Evolutionary conservation across 495 filamentous ascomycete species (phyloP), one percentile per base, ranked within the genome.

Genomic region (Neurospora sp.): DNA sequence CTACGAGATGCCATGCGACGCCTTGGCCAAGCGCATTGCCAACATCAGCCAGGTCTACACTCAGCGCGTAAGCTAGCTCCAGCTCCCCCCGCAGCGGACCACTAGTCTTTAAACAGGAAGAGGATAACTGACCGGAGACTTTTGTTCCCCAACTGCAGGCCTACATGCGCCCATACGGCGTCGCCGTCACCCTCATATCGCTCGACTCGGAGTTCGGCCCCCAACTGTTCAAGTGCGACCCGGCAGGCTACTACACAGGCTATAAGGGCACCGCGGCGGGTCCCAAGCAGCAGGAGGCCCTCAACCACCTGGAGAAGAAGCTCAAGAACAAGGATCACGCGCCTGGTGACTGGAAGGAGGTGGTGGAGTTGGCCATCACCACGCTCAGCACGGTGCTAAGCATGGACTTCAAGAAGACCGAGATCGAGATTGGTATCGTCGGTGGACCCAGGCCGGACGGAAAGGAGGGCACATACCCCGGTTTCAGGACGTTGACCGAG

Each of bases 31-130:
- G 89, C 88, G 96, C 81, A 83, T 99, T 84, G 96, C 96, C 76
- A 99, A 99, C 82, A 97, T 99, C 85, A 97, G 93, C 84, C 96
- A 99, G 83, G 96, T 99, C 71, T 99, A 98, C 83, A 99, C 96
- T 74, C 96, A 99, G 84, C 87, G 94, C 82, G 96, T 96, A 87
- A 80, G 91, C 78, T 70, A 39, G 9, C 35, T 18, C 35, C 35
- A 69, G 9, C 68, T 20, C 3, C 20, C 45, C 72, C 71, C 31
- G 18, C 48, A 40, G 40, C 38, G 45, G 72, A 53, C 61, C 12
- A 53, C 65, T 69, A 27, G 41, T 75, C 16, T n/a, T 18, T 18
- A 18, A 70, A 39, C 42, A 38, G n/a, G 22, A 31, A 53, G 41
- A 71, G 22, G 40, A 37, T 69, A 65, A 71, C 79, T 79, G 71